Conservation (phyloP, 23 red algal species). For the Porphyridium purpureum region DNA sequence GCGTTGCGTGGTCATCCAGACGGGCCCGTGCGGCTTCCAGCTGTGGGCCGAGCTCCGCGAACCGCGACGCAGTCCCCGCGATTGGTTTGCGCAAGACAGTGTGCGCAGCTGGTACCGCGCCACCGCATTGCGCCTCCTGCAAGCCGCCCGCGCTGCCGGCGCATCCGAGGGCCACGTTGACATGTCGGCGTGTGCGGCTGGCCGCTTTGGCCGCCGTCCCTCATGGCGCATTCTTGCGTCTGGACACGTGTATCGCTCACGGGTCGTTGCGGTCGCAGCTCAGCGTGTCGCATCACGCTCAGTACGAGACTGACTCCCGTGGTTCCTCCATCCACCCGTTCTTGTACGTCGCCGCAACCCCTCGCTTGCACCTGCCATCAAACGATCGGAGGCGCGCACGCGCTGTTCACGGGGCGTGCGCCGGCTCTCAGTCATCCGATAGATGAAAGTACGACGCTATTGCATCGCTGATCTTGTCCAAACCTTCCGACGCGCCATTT, state of each 20-base stretch:
- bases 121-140: constrained; percentile 13
- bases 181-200: constrained; percentile 30
- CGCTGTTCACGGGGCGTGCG: no score
- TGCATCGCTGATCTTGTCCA: no score
- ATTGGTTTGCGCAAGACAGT: constrained; percentile 23
- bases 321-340: no score
- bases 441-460: no score
- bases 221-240: constrained; percentile 40
- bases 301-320: no score
- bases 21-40: constrained; percentile 38
- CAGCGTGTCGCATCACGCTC: no score
- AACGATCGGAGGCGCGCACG: no score
- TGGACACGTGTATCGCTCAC: constrained; percentile 25
- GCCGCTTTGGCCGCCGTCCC: constrained; percentile 35
- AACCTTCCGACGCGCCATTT: no score
- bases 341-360: no score
- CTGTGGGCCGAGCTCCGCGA: constrained; percentile 61
- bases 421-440: no score
- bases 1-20: constrained; percentile 26
- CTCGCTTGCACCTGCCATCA: no score
- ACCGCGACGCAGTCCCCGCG: constrained; percentile 11
- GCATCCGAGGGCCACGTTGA: constrained; percentile 23
- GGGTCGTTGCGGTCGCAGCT: constrained; percentile 5
- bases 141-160: constrained; percentile 22
- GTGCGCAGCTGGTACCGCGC: constrained; percentile 36